A percentile compares a stretch with the other conserved stretches of the same genome.
Conservation (phyloP, 768 basidiomycete genomes). For the Mycena amicta region DNA sequence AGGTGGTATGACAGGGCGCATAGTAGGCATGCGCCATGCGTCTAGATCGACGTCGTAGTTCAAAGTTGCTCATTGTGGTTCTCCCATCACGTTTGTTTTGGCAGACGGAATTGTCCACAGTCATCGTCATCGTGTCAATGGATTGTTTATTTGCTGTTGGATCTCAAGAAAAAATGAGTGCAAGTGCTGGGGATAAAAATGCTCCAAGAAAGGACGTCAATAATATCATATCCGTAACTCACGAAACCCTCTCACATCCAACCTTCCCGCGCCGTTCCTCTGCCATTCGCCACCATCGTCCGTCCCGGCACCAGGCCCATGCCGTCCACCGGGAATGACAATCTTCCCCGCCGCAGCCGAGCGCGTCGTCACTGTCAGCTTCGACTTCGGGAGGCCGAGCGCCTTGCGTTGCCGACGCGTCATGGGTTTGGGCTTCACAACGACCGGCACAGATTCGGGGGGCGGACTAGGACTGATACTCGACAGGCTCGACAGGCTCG, state of each 20-base stretch:
- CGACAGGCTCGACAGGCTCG: conserved; percentile 21
- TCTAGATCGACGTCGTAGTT: too few species aligned
- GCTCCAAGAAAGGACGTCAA: background rate
- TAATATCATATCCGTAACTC: conserved; percentile 17
- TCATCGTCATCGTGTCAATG: too few species aligned
- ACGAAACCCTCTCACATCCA: conserved; percentile 21
- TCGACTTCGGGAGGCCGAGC: conserved; percentile 64
- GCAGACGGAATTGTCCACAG: too few species aligned
- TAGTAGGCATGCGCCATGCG: too few species aligned
- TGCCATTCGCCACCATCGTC: conserved; percentile 19
- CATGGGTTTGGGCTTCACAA: conserved; percentile 40
- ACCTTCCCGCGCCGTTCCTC: conserved; percentile 24
- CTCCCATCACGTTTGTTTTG: too few species aligned
- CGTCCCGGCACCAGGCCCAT: conserved; percentile 1
- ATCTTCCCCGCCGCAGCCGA: conserved; percentile 62
- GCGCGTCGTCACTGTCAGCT: conserved; percentile 30
- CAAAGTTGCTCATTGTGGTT: too few species aligned
- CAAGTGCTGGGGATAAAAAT: too few species aligned
- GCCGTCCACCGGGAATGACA: conserved; percentile 67
- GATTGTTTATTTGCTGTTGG: too few species aligned
- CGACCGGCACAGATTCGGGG: conserved; percentile 18
- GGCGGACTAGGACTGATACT: conserved; percentile 24
- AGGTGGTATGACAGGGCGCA: too few species aligned
- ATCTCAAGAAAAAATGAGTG: too few species aligned
- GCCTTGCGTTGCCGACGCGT: conserved; percentile 71